Conservation (phyloP, 192 early-diverging fungal genomes). For the Phycomyces nitens region DNA sequence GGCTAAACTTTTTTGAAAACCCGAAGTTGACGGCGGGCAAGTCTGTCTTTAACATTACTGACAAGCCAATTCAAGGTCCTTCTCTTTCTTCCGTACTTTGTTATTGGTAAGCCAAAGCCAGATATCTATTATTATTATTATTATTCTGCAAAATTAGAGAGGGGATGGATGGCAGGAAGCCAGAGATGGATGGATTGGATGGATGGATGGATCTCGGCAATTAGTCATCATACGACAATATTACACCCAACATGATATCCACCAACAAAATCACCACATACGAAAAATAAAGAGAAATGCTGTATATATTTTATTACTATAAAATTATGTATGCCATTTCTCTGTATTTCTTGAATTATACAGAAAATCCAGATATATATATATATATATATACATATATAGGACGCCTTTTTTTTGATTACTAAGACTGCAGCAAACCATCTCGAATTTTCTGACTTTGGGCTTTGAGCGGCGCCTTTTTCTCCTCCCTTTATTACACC, state of each 20-base stretch:
- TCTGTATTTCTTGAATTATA: too few relatives aligned
- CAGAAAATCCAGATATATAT: too few relatives aligned
- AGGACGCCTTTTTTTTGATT: background rate
- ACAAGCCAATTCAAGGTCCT: conserved; percentile 6
- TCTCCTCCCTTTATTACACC: background rate
- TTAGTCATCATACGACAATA: background rate
- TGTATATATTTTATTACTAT: too few relatives aligned
- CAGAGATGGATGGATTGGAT: conserved; percentile 8
- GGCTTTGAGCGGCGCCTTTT: background rate
- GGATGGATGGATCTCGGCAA: conserved; percentile 7
- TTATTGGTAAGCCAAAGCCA: conserved; percentile 15
- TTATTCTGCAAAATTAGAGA: background rate
- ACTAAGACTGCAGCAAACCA: background rate
- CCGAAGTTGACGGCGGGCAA: background rate
- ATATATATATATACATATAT: background rate
- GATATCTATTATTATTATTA: background rate
- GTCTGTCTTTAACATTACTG: background rate
- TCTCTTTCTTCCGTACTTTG: conserved; percentile 22
- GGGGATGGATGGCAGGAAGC: background rate
- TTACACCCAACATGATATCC: too few relatives aligned
- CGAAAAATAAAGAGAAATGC: too few relatives aligned
- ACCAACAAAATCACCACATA: too few relatives aligned
- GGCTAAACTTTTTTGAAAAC: background rate
- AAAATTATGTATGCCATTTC: too few relatives aligned
- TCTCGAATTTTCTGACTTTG: background rate